These are phyloP conservation scores for Plasmodium cynomolgi DNA, from an alignment of 169 alveolate species.

Conservation along the genomic window DNA sequence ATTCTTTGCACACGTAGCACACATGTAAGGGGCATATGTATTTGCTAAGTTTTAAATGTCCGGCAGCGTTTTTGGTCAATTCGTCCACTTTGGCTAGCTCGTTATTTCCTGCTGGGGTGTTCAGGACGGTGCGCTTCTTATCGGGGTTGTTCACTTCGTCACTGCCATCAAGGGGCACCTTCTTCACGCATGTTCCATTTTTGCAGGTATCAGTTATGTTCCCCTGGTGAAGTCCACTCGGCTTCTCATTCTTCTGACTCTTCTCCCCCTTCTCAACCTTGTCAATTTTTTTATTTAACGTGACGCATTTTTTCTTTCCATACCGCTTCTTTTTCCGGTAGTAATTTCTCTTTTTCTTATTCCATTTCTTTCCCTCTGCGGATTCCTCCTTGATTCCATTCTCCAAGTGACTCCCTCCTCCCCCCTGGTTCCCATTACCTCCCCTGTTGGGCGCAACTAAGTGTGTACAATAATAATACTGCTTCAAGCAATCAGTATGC, in stretches of 20 bases:
- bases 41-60: neutral
- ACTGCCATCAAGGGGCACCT: neutral
- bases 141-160: neutral
- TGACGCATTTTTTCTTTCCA: neutral
- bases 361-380: neutral
- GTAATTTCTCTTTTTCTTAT: neutral
- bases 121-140: neutral
- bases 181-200: neutral
- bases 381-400: neutral
- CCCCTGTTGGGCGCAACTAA: neutral
- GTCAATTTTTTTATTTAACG: constrained; percentile 3
- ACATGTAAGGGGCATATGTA: constrained; percentile 65
- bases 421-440: neutral
- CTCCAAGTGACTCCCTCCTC: neutral
- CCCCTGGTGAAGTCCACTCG: neutral
- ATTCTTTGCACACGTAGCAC: constrained; percentile 58
- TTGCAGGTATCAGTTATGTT: neutral
- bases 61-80: neutral
- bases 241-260: neutral
- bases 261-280: neutral
- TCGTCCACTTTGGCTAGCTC: neutral
- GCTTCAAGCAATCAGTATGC: constrained; percentile 24
- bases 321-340: neutral
- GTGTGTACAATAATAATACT: neutral
- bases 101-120: neutral